phyloP scores from a whole-genome alignment of 2,329 filamentous ascomycete genomes.

The Gnomoniopsis sp. region DNA sequence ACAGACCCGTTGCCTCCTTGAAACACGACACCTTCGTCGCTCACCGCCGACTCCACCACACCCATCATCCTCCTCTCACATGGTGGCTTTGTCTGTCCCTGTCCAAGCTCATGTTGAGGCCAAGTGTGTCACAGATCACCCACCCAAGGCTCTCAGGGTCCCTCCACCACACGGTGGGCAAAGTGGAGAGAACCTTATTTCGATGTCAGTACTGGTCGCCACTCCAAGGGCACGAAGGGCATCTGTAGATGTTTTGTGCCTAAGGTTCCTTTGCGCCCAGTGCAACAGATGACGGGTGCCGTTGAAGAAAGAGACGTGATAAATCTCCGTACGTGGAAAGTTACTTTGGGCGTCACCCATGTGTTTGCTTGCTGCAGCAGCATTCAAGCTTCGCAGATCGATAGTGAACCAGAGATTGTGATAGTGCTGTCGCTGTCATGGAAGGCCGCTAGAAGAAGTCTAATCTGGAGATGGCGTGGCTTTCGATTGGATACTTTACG shows the following conservation, averaged over 20 bases:
- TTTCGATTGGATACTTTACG: not conserved
- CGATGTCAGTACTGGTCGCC: not conserved
- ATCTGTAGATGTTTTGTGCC: too few species aligned
- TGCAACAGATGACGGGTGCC: not conserved
- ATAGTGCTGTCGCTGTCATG: not conserved
- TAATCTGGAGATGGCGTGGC: not conserved
- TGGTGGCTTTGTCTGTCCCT: not conserved
- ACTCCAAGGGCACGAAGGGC: not conserved
- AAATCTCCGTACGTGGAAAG: not conserved
- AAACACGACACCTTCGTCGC: not conserved
- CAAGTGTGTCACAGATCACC: not conserved
- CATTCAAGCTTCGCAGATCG: not conserved
- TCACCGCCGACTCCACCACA: not conserved
- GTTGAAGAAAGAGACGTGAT: not conserved
- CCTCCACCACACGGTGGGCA: not conserved
- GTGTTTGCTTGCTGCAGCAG: not conserved
- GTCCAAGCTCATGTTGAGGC: not conserved
- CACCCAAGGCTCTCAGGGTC: not conserved
- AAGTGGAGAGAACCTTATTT: not conserved
- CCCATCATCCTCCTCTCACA: not conserved
- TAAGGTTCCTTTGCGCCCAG: too few species aligned
- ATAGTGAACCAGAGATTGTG: not conserved
- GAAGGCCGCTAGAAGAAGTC: constrained; percentile 5
- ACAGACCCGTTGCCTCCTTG: not conserved
- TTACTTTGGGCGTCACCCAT: not conserved